Conservation (phyloP, 768 basidiomycete species). For the Suillus subaureus region DNA sequence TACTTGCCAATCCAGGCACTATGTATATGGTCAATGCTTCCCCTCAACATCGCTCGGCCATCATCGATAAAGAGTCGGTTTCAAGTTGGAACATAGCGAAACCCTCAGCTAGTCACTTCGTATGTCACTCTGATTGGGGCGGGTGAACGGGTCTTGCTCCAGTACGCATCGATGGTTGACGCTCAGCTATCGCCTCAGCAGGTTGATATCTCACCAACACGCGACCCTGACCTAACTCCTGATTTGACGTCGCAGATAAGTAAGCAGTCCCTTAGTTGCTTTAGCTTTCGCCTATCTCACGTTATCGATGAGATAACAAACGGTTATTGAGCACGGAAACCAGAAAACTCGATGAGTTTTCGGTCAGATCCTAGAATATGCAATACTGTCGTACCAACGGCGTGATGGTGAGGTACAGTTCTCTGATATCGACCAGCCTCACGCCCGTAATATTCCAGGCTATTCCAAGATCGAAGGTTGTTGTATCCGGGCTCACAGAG, state of each 20-base stretch:
- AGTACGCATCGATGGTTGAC: not conserved
- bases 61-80: not conserved
- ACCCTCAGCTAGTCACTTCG: not conserved
- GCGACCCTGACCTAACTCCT: not conserved
- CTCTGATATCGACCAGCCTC: not conserved
- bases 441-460: not conserved
- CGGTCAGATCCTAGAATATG: constrained; percentile 1
- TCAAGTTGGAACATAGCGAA: not conserved
- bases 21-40: not conserved
- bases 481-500: constrained; percentile 20
- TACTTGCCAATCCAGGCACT: not conserved
- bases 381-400: not conserved
- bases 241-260: not conserved
- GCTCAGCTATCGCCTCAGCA: not conserved
- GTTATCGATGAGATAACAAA: constrained; percentile 23
- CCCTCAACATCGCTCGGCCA: not conserved
- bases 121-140: not conserved
- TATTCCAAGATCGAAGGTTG: constrained; percentile 22
- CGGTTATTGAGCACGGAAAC: constrained; percentile 20
- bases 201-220: not conserved
- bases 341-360: constrained; percentile 8
- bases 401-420: not conserved
- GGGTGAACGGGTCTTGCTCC: not conserved
- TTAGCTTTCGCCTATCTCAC: constrained; percentile 14
- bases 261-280: not conserved